Evolutionary conservation across 2,329 filamentous ascomycete species (phyloP).

Genomic region (Neofusicoccum umdonicola): DNA sequence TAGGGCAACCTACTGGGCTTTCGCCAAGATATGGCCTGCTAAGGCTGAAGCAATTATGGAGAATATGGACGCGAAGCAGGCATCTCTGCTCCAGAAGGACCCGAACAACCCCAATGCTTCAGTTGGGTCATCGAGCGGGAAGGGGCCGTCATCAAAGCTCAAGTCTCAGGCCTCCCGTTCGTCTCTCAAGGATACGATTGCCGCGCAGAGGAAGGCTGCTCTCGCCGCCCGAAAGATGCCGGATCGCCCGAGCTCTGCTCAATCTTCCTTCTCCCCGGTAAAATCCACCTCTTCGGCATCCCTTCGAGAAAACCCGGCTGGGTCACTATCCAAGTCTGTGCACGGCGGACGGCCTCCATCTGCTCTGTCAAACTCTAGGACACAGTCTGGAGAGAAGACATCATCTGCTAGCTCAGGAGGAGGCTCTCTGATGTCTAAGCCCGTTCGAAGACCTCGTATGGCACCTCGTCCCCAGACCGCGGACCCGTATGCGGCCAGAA

Average conservation of each 20-base stretch:
- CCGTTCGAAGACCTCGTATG: conserved; percentile 53
- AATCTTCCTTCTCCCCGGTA: conserved; percentile 51
- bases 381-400: conserved; percentile 28
- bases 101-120: conserved; percentile 70
- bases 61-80: conserved; percentile 73
- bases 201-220: conserved; percentile 70
- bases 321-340: conserved; percentile 29
- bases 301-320: conserved; percentile 28
- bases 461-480: conserved; percentile 53
- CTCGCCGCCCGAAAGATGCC: conserved; percentile 45
- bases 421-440: conserved; percentile 56
- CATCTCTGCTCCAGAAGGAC: conserved; percentile 78
- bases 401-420: conserved; percentile 26
- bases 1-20: conserved; percentile 83
- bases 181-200: conserved; percentile 77
- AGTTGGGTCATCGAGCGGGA: neutral
- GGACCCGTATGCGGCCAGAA: conserved; percentile 49
- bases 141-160: neutral
- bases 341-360: conserved; percentile 34
- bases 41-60: conserved; percentile 76
- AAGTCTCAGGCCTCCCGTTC: conserved; percentile 33
- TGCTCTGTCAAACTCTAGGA: conserved; percentile 30
- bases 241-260: conserved; percentile 58
- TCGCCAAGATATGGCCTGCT: conserved; percentile 72
- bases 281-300: conserved; percentile 39